A percentile compares a stretch with the other conserved stretches of the same genome.
Conservation (phyloP, 495 filamentous ascomycete genomes). For the Extremus antarcticus region DNA sequence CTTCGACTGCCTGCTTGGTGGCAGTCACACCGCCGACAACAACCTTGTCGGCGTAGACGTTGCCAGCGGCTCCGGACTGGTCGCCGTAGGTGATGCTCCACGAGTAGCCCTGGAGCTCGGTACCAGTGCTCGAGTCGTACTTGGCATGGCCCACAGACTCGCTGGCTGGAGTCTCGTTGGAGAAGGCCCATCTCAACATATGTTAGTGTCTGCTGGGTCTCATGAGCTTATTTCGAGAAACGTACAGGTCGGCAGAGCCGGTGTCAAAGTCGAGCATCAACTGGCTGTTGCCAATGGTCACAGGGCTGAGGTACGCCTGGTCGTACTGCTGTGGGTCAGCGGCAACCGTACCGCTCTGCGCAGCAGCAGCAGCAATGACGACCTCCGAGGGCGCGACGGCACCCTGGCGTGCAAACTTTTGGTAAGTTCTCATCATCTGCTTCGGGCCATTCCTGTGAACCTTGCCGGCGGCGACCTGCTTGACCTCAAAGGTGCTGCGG, state of each 20-base stretch:
- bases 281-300: conserved; percentile 51
- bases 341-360: conserved; percentile 15
- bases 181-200: conserved; percentile 43
- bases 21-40: conserved; percentile 55
- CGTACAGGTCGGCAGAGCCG: conserved; percentile 61
- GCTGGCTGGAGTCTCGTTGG: conserved; percentile 33
- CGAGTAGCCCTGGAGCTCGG: conserved; percentile 40
- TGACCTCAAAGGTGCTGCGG: conserved; percentile 16
- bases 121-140: conserved; percentile 46
- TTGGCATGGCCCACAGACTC: conserved; percentile 42
- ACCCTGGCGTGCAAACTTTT: conserved; percentile 17
- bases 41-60: conserved; percentile 58
- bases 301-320: conserved; percentile 54
- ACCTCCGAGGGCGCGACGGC: conserved; percentile 13
- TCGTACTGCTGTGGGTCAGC: conserved; percentile 46
- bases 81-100: conserved; percentile 70
- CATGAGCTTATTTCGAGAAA: background rate
- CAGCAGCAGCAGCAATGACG: conserved; percentile 12
- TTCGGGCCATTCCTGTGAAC: conserved; percentile 13
- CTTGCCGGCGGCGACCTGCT: conserved; percentile 19
- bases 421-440: conserved; percentile 19
- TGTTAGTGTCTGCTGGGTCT: background rate
- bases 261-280: conserved; percentile 66
- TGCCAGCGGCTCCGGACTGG: conserved; percentile 50
- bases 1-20: conserved; percentile 56